Evolutionary conservation across 352 stramenopile genomes (phyloP), one percentile per base, ranked within the genome.

Genomic region (Plasmopara viticola): DNA sequence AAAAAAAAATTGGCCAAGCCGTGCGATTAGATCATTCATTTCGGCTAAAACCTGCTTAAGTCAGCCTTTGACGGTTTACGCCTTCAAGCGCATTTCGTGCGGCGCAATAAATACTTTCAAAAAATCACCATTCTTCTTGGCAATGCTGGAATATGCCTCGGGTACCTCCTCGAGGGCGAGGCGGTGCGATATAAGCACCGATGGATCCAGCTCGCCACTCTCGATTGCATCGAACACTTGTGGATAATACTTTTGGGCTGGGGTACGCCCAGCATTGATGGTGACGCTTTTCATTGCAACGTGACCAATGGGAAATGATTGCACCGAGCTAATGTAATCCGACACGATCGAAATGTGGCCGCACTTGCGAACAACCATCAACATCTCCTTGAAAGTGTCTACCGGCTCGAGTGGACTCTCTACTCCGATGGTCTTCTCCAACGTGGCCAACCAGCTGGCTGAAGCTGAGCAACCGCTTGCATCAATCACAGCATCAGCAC

Each of bases 31-130:
- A 1, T 25, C 20, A 25, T 25, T 25, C 20, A 25, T 25, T 3
- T 25, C 20, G 20, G 20, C 20, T 25, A 25, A 25, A 31, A 49
- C n/a, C 28, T 39, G 29, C 20, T 34, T n/a, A 39, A 28, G 14
- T 49, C 14, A 6, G 6, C 7, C 18, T 25, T 25, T 25, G 20
- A 48, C n/a, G 28, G 37, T 48, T 71, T 62, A 68, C 54, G 53
- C 39, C 54, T 71, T 71, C 30, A 51, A 55, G 9, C 63, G 59
- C 59, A 72, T 68, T 25, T 74, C 48, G 25, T 73, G 62, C 18
- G 74, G 74, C 39, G 64, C 64, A 28, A 82, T 69, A 12, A 86
- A 60, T 41, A 86, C 76, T 57, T 89, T 89, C 50, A 89, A 33
- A 35, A 69, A 84, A 0, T 59, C 65, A 33, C 77, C 61, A 42